These are phyloP conservation scores for Phtheirospermum japonicum DNA, from an alignment of 257 asterid genomes.

Conservation along the genomic window DNA sequence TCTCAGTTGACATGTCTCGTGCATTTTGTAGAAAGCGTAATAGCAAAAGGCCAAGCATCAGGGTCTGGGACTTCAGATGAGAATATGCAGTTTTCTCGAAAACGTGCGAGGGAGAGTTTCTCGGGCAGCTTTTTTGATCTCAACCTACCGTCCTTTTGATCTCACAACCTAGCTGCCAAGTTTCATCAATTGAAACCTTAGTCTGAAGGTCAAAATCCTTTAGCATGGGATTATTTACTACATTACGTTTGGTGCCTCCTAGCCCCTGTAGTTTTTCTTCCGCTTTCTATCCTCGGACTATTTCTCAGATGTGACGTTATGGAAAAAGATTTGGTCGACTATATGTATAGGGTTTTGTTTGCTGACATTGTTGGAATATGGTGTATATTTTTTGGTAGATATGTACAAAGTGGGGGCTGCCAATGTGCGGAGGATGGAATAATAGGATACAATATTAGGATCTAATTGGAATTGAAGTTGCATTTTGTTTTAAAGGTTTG, in stretches of 20 bases:
- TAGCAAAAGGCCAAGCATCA: conserved; percentile 43
- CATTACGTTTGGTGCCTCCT: background rate
- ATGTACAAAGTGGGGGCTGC: background rate
- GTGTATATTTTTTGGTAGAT: background rate
- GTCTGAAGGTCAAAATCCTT: background rate
- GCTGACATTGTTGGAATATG: background rate
- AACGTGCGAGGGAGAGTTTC: conserved; percentile 45
- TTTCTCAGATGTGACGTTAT: no score
- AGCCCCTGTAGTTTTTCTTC: background rate
- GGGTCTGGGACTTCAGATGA: conserved; percentile 48
- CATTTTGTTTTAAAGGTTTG: background rate
- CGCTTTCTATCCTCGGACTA: background rate
- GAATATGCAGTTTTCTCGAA: conserved; percentile 39
- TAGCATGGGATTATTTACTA: background rate
- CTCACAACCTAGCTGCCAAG: conserved; percentile 10
- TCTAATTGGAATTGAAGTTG: background rate
- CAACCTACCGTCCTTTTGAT: conserved; percentile 43
- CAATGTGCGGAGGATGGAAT: background rate
- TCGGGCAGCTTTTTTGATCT: conserved; percentile 47
- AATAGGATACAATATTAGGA: background rate
- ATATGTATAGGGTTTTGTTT: background rate
- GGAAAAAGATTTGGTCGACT: background rate
- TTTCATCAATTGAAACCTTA: conserved; percentile 30
- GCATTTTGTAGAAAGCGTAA: conserved; percentile 34
- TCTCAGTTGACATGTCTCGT: background rate